Evolutionary conservation across 78 protist genomes (phyloP), one percentile per base, ranked within the genome.

Genomic region (Dictyostelium firmibasis): DNA sequence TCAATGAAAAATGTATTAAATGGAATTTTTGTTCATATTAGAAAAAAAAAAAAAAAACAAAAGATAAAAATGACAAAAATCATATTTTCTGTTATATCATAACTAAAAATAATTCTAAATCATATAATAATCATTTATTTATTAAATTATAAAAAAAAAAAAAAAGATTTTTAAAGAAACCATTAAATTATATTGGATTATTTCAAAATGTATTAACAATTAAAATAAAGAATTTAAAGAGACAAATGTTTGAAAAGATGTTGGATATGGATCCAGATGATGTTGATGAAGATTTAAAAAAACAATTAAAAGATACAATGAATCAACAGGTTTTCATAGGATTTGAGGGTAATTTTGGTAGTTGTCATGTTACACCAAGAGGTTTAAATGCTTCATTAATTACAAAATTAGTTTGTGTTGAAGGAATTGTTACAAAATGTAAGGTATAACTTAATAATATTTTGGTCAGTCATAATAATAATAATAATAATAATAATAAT

Each of bases 361-460:
- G 92, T 10, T 41, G 81, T 50, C 98, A 77, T 25, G 97, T 99
- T 18, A 97, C 99, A 1, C 99, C 99, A 20, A 97, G 99, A 36
- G 96, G 92, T 16, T 96, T 99, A 16, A n/a, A 36, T 3, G 94
- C 99, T 13, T 5, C 27, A 13, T 79, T 91, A 57, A 83, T 99
- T 33, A 95, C 98, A 27, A 0, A 31, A 31, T 38, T 99, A 31
- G 99, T 99, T 20, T 43, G 94, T 44, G 64, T 99, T 47, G 99
- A 99, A 64, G 99, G 99, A 43, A 99, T 99, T 76, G 99, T 98
- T 4, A 99, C 99, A 18, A 97, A 98, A 9, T 97, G 99, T 85
- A 74, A 35, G 43, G n/a, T n/a, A n/a, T n/a, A n/a, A n/a, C n/a
- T n/a, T n/a, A n/a, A n/a, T n/a, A n/a, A n/a, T n/a, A n/a, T n/a